Conservation (phyloP, 2,329 filamentous ascomycete species). For the Teratosphaeria pseudoeucalypti region DNA sequence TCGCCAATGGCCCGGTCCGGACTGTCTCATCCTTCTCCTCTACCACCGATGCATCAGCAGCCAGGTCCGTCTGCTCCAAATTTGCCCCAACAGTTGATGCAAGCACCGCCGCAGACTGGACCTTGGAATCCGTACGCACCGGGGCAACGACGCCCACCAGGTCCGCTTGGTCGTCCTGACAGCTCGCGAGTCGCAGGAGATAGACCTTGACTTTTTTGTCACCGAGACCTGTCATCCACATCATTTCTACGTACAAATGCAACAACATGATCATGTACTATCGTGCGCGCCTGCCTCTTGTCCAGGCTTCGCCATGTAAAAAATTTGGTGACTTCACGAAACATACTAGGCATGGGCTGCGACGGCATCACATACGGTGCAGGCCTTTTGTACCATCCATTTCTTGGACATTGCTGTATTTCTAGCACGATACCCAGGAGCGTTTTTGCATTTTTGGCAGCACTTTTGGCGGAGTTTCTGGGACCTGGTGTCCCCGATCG, state of each 20-base stretch:
- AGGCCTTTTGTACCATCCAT: not conserved
- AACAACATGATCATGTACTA: not conserved
- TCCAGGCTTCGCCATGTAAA: not conserved
- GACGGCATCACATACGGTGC: not conserved
- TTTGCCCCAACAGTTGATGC: constrained; percentile 18
- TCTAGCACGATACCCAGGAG: not conserved
- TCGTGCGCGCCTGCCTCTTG: not conserved
- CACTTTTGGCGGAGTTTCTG: not conserved
- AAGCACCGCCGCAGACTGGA: constrained; percentile 24
- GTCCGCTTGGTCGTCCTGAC: not conserved
- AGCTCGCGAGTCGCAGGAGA: not conserved
- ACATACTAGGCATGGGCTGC: not conserved
- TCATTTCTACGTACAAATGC: not conserved
- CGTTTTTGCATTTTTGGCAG: not conserved
- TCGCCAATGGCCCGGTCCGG: constrained; percentile 10
- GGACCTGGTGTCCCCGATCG: not conserved
- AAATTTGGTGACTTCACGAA: not conserved
- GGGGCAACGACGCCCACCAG: constrained; percentile 8
- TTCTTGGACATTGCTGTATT: not conserved
- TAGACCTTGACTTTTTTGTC: too few relatives aligned
- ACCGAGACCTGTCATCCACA: not conserved
- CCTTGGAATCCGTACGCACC: constrained; percentile 24
- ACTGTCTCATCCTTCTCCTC: constrained; percentile 6
- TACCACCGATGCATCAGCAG: constrained; percentile 2
- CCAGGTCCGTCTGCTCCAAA: not conserved